Conservation (phyloP, 768 basidiomycete genomes). For the Mycena alexandri region DNA sequence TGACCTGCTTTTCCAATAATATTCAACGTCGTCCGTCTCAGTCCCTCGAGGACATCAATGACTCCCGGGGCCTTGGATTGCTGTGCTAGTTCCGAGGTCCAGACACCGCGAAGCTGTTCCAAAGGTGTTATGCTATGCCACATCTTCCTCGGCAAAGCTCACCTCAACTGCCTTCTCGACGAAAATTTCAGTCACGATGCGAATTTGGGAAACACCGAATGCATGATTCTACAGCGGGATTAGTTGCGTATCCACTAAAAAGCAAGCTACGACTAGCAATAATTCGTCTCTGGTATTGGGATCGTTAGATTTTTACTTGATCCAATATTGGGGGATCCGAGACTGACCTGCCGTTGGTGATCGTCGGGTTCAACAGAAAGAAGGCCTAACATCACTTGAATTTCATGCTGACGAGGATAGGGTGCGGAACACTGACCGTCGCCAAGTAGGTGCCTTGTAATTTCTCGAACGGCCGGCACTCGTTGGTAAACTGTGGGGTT, state of each 20-base stretch:
- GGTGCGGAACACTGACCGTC: not conserved
- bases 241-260: not conserved
- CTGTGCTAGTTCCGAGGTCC: constrained; percentile 41
- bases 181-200: constrained; percentile 53
- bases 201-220: constrained; percentile 58
- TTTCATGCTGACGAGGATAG: too few relatives aligned
- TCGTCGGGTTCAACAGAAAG: constrained; percentile 50
- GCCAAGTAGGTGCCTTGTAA: not conserved
- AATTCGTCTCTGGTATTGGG: constrained; percentile 9
- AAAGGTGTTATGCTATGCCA: not conserved
- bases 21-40: constrained; percentile 54
- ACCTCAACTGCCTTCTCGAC: constrained; percentile 52
- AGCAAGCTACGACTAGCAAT: not conserved
- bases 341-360: constrained; percentile 55
- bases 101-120: constrained; percentile 50
- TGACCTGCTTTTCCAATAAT: constrained; percentile 57
- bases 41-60: constrained; percentile 49
- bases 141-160: too few relatives aligned
- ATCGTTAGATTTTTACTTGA: not conserved
- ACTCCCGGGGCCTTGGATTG: constrained; percentile 32
- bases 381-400: constrained; percentile 44
- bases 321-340: not conserved
- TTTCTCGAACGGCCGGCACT: not conserved
- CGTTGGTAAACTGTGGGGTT: constrained; percentile 58
- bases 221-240: constrained; percentile 54